Conservation (phyloP, 371 early-diverging fungal species). For the Entomophthora muscae region DNA sequence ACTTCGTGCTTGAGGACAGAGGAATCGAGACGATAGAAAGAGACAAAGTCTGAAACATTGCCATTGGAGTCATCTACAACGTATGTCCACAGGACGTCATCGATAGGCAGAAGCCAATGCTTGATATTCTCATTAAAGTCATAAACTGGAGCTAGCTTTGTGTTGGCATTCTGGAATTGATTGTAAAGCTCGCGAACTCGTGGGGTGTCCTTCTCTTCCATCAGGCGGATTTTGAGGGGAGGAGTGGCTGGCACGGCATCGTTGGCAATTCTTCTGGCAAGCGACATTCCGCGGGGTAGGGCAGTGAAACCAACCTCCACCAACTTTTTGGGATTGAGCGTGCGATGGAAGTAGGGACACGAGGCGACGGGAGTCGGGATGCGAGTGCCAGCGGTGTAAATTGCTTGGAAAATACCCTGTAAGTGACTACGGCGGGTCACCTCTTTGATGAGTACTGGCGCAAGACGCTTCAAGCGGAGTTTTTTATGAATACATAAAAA, state of each 20-base stretch:
- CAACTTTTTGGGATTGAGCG: conserved; percentile 83
- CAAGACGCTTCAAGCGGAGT: conserved; percentile 85
- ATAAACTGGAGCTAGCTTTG: conserved; percentile 53
- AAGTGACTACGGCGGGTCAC: conserved; percentile 88
- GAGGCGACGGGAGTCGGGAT: conserved; percentile 81
- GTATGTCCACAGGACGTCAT: conserved; percentile 75
- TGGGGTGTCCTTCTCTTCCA: conserved; percentile 54
- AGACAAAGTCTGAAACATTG: conserved; percentile 50
- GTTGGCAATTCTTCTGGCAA: conserved; percentile 50
- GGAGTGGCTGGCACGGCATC: conserved; percentile 46
- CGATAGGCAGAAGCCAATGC: conserved; percentile 77
- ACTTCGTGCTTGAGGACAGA: conserved; percentile 51
- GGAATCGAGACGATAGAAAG: conserved; percentile 86
- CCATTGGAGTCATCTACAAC: conserved; percentile 49
- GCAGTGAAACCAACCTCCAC: conserved; percentile 83
- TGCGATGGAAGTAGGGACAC: conserved; percentile 79
- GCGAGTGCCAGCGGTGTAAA: conserved; percentile 89
- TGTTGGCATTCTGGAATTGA: conserved; percentile 38
- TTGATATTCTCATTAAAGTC: conserved; percentile 64
- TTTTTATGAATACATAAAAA: conserved; percentile 95
- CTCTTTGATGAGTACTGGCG: conserved; percentile 98
- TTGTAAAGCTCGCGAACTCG: conserved; percentile 52
- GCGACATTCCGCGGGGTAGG: conserved; percentile 45
- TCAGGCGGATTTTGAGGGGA: conserved; percentile 54
- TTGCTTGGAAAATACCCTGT: conserved; percentile 91